Percentiles rank a stretch among this genome's conserved stretches.
These are phyloP conservation scores for Phytophthora capsici DNA, from an alignment of 352 stramenopile species.

Conservation along the genomic window DNA sequence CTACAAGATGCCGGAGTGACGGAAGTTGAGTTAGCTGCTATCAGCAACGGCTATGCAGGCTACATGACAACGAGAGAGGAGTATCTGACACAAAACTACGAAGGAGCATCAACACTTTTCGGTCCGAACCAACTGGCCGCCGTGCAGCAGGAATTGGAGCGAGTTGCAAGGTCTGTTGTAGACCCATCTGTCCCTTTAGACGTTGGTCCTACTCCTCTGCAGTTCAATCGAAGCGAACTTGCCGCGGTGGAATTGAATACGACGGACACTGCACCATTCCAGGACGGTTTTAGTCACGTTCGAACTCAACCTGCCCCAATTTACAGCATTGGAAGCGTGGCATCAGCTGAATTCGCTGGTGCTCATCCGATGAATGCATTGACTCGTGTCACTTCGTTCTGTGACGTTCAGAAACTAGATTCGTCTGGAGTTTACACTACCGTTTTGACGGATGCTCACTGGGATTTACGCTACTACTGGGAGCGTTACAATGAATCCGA, in stretches of 20 bases:
- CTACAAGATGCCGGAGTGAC: slow-evolving; percentile 34
- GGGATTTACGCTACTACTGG: slow-evolving; percentile 60
- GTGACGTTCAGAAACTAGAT: background rate
- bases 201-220: background rate
- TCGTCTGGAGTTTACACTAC: slow-evolving; percentile 30
- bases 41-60: slow-evolving; percentile 68
- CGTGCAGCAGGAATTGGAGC: slow-evolving; percentile 57
- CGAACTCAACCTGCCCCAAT: slow-evolving; percentile 27
- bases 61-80: slow-evolving; percentile 75
- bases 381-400: slow-evolving; percentile 48
- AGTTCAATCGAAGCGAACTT: background rate
- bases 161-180: slow-evolving; percentile 20
- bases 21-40: slow-evolving; percentile 56
- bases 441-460: slow-evolving; percentile 60
- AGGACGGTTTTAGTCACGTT: slow-evolving; percentile 30
- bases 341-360: slow-evolving; percentile 49
- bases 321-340: slow-evolving; percentile 43
- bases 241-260: background rate
- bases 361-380: slow-evolving; percentile 57
- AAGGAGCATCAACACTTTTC: slow-evolving; percentile 76
- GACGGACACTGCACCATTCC: background rate
- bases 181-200: background rate
- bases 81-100: slow-evolving; percentile 70
- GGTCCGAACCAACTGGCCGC: slow-evolving; percentile 67
- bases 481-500: slow-evolving; percentile 28